Conservation (phyloP, 176 grass and related monocot genomes). For the Carex kokanica region DNA sequence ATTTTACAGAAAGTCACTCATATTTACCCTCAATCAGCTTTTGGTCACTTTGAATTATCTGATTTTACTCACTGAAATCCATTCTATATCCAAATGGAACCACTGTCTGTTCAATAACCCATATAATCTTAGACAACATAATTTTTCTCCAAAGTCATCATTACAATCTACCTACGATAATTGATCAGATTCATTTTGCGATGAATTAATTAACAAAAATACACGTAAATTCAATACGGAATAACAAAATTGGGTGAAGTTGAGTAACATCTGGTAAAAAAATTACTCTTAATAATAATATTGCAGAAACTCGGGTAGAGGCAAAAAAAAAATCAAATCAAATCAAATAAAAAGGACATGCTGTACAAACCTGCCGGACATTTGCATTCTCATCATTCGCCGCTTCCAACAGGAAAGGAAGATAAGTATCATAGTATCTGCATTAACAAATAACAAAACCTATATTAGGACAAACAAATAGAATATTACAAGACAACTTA, state of each 20-base stretch:
- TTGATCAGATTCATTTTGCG: background rate
- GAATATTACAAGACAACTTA: background rate
- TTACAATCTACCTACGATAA: background rate
- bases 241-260: background rate
- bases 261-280: background rate
- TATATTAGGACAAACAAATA: background rate
- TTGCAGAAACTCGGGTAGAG: background rate
- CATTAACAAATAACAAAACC: slow-evolving; percentile 15
- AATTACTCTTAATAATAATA: background rate
- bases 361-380: slow-evolving; percentile 68
- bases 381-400: slow-evolving; percentile 88
- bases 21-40: background rate
- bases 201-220: background rate
- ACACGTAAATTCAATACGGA: background rate
- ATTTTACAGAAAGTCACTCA: background rate
- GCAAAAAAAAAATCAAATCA: background rate
- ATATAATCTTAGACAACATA: background rate
- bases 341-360: background rate
- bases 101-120: background rate
- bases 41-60: background rate
- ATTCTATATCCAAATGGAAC: background rate
- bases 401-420: slow-evolving; percentile 94
- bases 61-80: background rate
- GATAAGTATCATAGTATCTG: slow-evolving; percentile 96
- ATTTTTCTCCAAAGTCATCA: background rate